Percentiles rank a stretch among this genome's conserved stretches.
phyloP scores from a whole-genome alignment of 2,329 filamentous ascomycete genomes.

The Dothistroma pini region DNA sequence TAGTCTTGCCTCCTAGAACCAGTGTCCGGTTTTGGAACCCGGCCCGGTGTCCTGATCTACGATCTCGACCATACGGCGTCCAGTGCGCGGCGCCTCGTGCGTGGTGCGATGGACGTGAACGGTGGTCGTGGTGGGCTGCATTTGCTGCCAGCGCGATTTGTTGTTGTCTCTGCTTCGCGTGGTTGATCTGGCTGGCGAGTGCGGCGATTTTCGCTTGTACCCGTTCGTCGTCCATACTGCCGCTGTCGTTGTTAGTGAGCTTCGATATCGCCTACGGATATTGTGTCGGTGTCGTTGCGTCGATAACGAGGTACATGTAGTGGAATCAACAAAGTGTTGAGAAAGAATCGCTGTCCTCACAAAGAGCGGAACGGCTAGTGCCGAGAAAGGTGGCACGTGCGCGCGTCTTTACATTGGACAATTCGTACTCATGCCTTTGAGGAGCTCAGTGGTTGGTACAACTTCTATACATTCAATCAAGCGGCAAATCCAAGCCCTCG shows the following conservation, averaged over 20 bases:
- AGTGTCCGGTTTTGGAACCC: constrained; percentile 58
- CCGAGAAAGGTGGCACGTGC: too few relatives aligned
- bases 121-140: background rate
- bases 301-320: background rate
- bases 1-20: constrained; percentile 40
- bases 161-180: constrained; percentile 30
- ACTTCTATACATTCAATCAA: constrained; percentile 7
- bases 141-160: constrained; percentile 6
- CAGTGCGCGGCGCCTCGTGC: constrained; percentile 18
- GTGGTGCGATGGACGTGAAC: background rate
- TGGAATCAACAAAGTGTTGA: too few relatives aligned
- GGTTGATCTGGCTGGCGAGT: constrained; percentile 31
- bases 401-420: too few relatives aligned
- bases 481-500: constrained; percentile 66
- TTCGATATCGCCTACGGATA: background rate
- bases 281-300: background rate
- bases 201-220: constrained; percentile 33
- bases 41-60: constrained; percentile 28
- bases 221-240: constrained; percentile 30
- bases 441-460: too few relatives aligned
- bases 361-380: too few relatives aligned
- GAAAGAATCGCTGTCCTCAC: too few relatives aligned
- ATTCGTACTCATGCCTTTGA: too few relatives aligned
- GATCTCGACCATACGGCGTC: constrained; percentile 25
- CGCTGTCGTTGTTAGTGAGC: background rate